Evolutionary conservation across 805 yeast species (phyloP), one percentile per base, ranked within the genome.

Genomic region (Groenewaldozyma salmanticensis): DNA sequence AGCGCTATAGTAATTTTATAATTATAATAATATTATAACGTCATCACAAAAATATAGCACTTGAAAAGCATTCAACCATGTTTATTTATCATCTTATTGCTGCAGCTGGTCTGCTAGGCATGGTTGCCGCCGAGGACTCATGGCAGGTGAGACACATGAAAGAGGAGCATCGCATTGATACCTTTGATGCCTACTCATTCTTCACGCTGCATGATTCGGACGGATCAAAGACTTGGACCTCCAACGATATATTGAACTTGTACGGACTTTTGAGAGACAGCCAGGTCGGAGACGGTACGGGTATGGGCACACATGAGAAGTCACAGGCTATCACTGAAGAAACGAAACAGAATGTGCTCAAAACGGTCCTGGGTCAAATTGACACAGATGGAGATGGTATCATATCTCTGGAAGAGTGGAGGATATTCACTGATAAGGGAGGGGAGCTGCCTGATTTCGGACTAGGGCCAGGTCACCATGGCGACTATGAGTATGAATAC

Each of bases 391-490:
- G 66, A 9, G 88, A 86, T 57, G 81, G 81, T 1, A 66, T 65
- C 38, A 70, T 90, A 6, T 65, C 78, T 4, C 59, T 74, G 40
- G 76, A 77, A 5, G 95, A 86, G 56, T 90, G 87, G 79, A 52
- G 75, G 34, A 64, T 62, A 11, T 88, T 74, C 59, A 70, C 74
- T 5, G 59, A 60, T 1, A 62, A 59, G 9, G 94, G 94, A 5
- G 80, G 81, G 1, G 74, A 74, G 47, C 74, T 90, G 55, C 96
- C 96, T 1, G 96, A 90, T 60, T 77, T 88, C 58, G 94, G 95
- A 5, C 77, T 79, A 44, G 97, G 96, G 22, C 88, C 85, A 5
- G 95, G 95, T 21, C 96, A 88, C 56, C 96, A 88, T 63, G 80
- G 87, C 27, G 95, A 85, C 63, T 90, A 87, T 55, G 97, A 88